Conservation (phyloP, 176 grass and related monocot genomes). For the Phyllostachys edulis region DNA sequence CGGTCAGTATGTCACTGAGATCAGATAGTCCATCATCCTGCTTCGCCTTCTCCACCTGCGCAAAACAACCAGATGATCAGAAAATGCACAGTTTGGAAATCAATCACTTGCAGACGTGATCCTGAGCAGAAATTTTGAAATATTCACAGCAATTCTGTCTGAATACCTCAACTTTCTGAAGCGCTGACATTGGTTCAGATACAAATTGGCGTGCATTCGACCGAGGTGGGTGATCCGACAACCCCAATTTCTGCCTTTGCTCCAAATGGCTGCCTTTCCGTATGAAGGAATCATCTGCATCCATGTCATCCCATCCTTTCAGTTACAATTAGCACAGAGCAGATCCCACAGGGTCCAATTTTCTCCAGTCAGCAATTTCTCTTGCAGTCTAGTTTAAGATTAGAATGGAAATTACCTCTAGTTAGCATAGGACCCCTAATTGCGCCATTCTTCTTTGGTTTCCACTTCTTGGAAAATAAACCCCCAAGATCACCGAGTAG, state of each 20-base stretch:
- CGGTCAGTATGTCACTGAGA: slow-evolving; percentile 65
- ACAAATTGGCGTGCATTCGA: slow-evolving; percentile 43
- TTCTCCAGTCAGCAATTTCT: not conserved
- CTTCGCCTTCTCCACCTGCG: slow-evolving; percentile 80
- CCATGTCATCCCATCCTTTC: not conserved
- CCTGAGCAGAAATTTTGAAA: not conserved
- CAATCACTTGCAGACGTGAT: not conserved
- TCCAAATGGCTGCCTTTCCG: slow-evolving; percentile 70
- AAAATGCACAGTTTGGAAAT: not conserved
- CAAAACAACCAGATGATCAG: not conserved
- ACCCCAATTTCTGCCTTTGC: slow-evolving; percentile 71
- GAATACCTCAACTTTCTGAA: slow-evolving; percentile 81
- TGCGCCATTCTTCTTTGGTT: slow-evolving; percentile 60
- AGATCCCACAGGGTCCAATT: not conserved
- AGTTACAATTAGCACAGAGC: slow-evolving; percentile 1
- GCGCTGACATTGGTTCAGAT: slow-evolving; percentile 50
- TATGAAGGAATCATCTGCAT: slow-evolving; percentile 79
- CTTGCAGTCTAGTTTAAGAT: not conserved
- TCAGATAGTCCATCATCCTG: slow-evolving; percentile 82
- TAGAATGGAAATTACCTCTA: slow-evolving; percentile 44
- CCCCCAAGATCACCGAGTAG: slow-evolving; percentile 82
- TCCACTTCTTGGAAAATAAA: slow-evolving; percentile 90
- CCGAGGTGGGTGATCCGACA: slow-evolving; percentile 37
- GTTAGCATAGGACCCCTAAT: slow-evolving; percentile 73
- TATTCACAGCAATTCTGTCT: not conserved